Base-by-base conservation (phyloP, 1,284 basidiomycete genomes). In the Ganoderma meredithae region DNA sequence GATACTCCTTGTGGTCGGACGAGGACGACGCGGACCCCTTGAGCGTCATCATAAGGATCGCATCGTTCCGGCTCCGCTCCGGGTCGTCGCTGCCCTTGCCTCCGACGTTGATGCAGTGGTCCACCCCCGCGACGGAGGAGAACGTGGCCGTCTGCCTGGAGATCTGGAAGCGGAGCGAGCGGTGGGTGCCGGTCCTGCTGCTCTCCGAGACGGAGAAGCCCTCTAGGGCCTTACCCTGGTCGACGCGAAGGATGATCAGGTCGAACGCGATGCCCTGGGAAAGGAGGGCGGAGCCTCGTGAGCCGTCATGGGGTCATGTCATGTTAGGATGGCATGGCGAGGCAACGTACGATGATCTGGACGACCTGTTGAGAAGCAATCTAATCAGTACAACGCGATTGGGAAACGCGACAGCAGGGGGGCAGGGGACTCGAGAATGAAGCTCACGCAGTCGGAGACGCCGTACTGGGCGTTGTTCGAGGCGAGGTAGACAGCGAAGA, bases 391-490 rank as follows among this genome's bases (percentile, higher is more conserved):
- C 8, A 25, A 27, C 15, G 3, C 12, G 33, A 27, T 41, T 25
- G 15, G n/a, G n/a, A n/a, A n/a, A n/a, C n/a, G n/a, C n/a, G n/a
- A n/a, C n/a, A n/a, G n/a, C n/a, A n/a, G n/a, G n/a, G n/a, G n/a
- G n/a, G n/a, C n/a, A n/a, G n/a, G n/a, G n/a, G n/a, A n/a, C n/a
- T n/a, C n/a, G n/a, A n/a, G n/a, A n/a, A n/a, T n/a, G n/a, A n/a
- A n/a, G n/a, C n/a, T 58, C 39, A 67, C 66, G 40, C 43, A 39
- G 36, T 67, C 62, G 3, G 62, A 44, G 12, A 64, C 56, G 8
- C 44, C 44, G 41, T 67, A 67, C n/a, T 60, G 40, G 15, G 62
- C 62, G n/a, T 67, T 67, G 19, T 52, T 67, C 7, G 31, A 60
- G 6, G 58, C 39, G 17, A 67, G 25, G 40, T 41, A 63, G 3